Evolutionary conservation across 768 basidiomycete genomes (phyloP), one percentile per base, ranked within the genome.

Genomic region (Lactifluus hygrophoroides): DNA sequence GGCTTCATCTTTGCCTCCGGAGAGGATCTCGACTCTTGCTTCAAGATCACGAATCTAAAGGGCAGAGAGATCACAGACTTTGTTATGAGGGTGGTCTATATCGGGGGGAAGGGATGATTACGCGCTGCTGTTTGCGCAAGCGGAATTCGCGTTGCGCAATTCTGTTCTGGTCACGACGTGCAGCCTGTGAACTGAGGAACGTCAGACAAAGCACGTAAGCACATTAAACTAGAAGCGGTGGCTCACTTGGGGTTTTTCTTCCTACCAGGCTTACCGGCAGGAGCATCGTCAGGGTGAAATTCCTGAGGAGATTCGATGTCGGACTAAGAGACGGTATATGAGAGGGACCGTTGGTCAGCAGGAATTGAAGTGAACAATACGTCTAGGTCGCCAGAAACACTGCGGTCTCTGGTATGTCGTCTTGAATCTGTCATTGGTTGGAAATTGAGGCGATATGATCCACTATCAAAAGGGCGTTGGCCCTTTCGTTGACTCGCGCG

Each of bases 141-240:
- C 94, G 83, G 67, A 95, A 96, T 69, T 96, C 94, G 17, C 94
- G 81, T 69, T 95, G 94, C 1, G 94, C 94, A 53, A 95, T 92
- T 52, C 90, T 81, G 68, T 93, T 93, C 69, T 93, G 90, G 73
- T 93, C 90, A 64, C 90, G 81, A 65, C 90, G 76, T 14, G 90
- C 89, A 34, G 90, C 89, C 72, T 92, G 90, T 21, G 90, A 93
- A 74, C 90, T 93, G 61, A 17, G 57, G 54, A 19, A 48, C 51
- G 62, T 60, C 60, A 63, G 56, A 49, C 32, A 32, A 46, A 42
- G 61, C 62, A 62, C 68, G 68, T 68, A 68, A 70, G 67, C 66
- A 69, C 62, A 64, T 66, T 63, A 66, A 64, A 54, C 19, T 3
- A 10, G 2, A 32, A 40, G 47, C 8, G 40, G 27, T 23, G 64